Percentiles rank a stretch among this genome's conserved stretches.
These are phyloP conservation scores for Exserohilum turcica DNA, from an alignment of 2,329 filamentous ascomycete genomes.

Conservation along the genomic window DNA sequence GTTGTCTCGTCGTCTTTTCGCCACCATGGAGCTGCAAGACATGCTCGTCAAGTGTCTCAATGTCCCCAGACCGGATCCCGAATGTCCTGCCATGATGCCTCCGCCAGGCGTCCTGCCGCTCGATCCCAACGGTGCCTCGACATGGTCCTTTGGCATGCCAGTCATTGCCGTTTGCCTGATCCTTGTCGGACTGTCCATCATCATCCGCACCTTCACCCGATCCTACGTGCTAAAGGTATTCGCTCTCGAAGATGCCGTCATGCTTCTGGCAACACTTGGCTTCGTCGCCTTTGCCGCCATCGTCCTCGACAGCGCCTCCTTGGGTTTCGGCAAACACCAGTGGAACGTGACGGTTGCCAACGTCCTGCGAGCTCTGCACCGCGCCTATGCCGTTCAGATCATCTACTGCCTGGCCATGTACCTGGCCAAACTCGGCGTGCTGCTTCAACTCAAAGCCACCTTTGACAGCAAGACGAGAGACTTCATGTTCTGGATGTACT, in stretches of 20 bases:
- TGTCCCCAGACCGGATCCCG: background rate
- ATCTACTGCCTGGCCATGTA: conserved; percentile 22
- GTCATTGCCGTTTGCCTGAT: background rate
- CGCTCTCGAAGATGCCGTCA: background rate
- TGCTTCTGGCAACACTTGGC: background rate
- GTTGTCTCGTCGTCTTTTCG: background rate
- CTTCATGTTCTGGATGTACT: conserved; percentile 21
- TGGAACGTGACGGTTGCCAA: conserved; percentile 18
- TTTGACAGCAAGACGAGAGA: conserved; percentile 7
- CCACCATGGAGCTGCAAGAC: conserved; percentile 1
- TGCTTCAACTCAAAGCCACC: conserved; percentile 22
- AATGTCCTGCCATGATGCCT: conserved; percentile 16
- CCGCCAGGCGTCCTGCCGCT: conserved; percentile 14
- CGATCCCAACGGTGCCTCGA: conserved; percentile 8
- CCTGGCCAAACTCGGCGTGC: conserved; percentile 18
- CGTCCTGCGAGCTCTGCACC: conserved; percentile 5
- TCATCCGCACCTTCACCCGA: conserved; percentile 9
- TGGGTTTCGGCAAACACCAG: conserved; percentile 15
- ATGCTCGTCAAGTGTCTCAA: background rate
- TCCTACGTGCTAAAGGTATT: background rate
- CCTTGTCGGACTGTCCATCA: background rate
- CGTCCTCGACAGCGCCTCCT: conserved; percentile 2
- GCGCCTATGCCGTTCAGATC: conserved; percentile 18
- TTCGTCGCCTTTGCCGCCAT: conserved; percentile 12
- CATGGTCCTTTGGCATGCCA: conserved; percentile 5